phyloP scores from a whole-genome alignment of 306 rosid genomes.

The Cicer pinnatifidum region DNA sequence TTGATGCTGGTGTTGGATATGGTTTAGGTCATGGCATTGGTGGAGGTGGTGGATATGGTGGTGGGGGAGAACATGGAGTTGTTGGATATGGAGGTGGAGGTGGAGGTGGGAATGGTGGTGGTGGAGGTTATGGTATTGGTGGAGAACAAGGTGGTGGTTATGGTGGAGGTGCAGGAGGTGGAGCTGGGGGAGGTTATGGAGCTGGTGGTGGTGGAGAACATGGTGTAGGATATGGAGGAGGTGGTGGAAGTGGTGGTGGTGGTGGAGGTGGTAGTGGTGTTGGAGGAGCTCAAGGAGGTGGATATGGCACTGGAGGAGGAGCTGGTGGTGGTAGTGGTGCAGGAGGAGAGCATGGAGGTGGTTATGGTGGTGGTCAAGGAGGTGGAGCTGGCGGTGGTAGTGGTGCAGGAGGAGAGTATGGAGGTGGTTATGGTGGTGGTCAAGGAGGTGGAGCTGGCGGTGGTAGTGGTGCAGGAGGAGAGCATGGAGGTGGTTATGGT shows the following conservation, averaged over 20 bases:
- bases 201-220: conserved; percentile 45
- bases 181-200: conserved; percentile 49
- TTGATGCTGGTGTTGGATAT: conserved; percentile 40
- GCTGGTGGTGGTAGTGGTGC: conserved; percentile 42
- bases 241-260: conserved; percentile 51
- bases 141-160: conserved; percentile 36
- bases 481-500: conserved; percentile 42
- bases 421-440: conserved; percentile 52
- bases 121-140: neutral
- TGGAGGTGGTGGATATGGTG: conserved; percentile 41
- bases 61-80: conserved; percentile 45
- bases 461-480: conserved; percentile 51
- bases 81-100: conserved; percentile 49
- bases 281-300: conserved; percentile 47
- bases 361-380: conserved; percentile 40
- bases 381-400: conserved; percentile 42
- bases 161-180: conserved; percentile 41
- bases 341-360: conserved; percentile 39
- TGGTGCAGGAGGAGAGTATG: conserved; percentile 46
- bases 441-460: conserved; percentile 48
- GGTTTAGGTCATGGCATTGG: conserved; percentile 39
- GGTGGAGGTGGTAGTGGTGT: conserved; percentile 51
- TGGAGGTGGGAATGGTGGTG: conserved; percentile 40
- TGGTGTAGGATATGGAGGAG: conserved; percentile 52
- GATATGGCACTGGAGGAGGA: conserved; percentile 43